phyloP scores from a whole-genome alignment of 495 filamentous ascomycete genomes.

The Emericellopsis terricola region DNA sequence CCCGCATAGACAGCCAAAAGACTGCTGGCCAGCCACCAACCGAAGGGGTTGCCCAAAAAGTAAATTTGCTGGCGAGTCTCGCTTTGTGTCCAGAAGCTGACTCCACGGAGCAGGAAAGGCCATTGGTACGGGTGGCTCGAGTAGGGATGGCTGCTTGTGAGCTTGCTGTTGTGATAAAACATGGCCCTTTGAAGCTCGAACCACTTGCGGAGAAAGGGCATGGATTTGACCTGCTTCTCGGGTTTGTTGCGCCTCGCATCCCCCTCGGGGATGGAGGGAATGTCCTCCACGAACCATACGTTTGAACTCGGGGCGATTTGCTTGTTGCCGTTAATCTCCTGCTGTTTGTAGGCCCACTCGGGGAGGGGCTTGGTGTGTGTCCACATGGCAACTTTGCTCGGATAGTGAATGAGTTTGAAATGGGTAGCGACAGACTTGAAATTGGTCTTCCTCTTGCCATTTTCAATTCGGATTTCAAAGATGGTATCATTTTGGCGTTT shows the following conservation, averaged over 20 bases:
- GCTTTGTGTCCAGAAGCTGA: constrained; percentile 98
- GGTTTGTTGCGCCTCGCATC: constrained; percentile 55
- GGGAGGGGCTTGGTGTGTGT: constrained; percentile 85
- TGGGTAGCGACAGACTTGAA: constrained; percentile 79
- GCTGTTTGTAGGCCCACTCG: constrained; percentile 92
- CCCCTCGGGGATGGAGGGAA: constrained; percentile 51
- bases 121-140: constrained; percentile 88
- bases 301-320: constrained; percentile 80
- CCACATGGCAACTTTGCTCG: constrained; percentile 97
- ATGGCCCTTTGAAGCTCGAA: constrained; percentile 93
- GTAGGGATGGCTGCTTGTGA: constrained; percentile 94
- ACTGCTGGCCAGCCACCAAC: constrained; percentile 93
- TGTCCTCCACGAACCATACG: constrained; percentile 84
- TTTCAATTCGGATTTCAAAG: constrained; percentile 83
- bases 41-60: constrained; percentile 91
- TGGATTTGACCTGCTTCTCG: constrained; percentile 54
- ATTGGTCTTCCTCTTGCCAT: constrained; percentile 62
- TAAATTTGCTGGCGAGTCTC: constrained; percentile 95
- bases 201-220: constrained; percentile 88
- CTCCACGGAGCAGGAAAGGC: constrained; percentile 91
- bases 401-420: constrained; percentile 87
- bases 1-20: constrained; percentile 85
- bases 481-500: constrained; percentile 75
- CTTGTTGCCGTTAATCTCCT: constrained; percentile 99
- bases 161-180: constrained; percentile 97